Evolutionary conservation across 305 asterid species (phyloP).

Genomic region (Andrographis paniculata): DNA sequence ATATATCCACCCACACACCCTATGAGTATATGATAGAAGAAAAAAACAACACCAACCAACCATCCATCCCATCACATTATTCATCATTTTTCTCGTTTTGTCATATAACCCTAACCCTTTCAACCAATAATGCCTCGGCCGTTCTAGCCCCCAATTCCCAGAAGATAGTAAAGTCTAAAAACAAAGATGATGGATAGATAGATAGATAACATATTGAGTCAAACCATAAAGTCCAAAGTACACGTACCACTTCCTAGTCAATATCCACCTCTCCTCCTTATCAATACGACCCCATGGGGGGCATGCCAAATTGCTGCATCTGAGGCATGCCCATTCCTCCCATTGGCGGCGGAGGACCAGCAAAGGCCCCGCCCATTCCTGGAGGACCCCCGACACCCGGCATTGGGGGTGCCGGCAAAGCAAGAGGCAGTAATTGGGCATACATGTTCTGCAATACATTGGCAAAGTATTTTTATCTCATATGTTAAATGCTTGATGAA

Average conservation of each 20-base stretch:
- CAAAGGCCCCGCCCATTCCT: conserved; percentile 49
- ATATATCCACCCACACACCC: conserved; percentile 39
- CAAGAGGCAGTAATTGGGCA: conserved; percentile 92
- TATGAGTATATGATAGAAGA: background rate
- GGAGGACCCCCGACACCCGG: conserved; percentile 76
- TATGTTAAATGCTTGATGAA: background rate
- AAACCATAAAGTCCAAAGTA: conserved; percentile 1
- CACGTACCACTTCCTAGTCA: background rate
- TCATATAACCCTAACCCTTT: conserved; percentile 9
- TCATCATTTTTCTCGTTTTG: too few species aligned
- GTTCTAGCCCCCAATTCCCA: conserved; percentile 17
- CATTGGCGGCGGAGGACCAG: conserved; percentile 67
- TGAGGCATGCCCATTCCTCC: conserved; percentile 72
- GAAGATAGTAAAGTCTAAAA: conserved; percentile 12
- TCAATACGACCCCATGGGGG: conserved; percentile 92
- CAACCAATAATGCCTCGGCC: conserved; percentile 21
- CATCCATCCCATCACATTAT: conserved; percentile 27
- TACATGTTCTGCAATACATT: conserved; percentile 80
- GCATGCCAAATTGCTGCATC: conserved; percentile 94
- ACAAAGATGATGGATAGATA: conserved; percentile 1
- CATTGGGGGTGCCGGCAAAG: conserved; percentile 98
- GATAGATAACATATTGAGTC: background rate
- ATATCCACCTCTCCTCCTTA: conserved; percentile 14
- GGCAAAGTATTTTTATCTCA: background rate
- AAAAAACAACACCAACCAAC: conserved; percentile 25